Evolutionary conservation across 2,329 filamentous ascomycete species (phyloP).

Genomic region (Celoporthe dispersa): DNA sequence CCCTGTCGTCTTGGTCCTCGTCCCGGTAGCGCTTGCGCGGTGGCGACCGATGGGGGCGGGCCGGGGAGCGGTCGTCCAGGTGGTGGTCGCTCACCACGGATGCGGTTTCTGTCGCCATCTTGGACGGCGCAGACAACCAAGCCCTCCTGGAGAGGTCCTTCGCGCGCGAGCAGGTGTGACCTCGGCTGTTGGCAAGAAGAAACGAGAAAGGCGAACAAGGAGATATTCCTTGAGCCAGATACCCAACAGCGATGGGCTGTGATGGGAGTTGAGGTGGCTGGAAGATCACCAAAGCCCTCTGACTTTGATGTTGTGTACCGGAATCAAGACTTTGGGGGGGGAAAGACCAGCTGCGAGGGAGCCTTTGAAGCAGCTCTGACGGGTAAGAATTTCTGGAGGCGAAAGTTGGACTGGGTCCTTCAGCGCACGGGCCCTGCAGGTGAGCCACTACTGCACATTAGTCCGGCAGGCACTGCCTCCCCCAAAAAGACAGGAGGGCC

Average conservation of each 20-base stretch:
- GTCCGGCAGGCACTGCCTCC: neutral
- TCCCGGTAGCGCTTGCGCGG: slow-evolving; percentile 33
- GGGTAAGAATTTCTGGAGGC: slow-evolving; percentile 14
- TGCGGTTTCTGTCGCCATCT: slow-evolving; percentile 29
- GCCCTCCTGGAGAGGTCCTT: slow-evolving; percentile 1
- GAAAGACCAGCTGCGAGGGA: neutral
- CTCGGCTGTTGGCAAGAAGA: neutral
- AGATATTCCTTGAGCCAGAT: neutral
- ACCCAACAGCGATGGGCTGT: neutral
- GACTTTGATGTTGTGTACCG: neutral
- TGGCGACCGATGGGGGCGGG: slow-evolving; percentile 37
- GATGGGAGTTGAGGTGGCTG: neutral
- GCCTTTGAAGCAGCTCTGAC: neutral
- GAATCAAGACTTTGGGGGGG: neutral
- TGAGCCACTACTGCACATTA: neutral
- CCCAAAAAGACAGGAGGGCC: neutral
- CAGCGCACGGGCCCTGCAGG: slow-evolving; percentile 5
- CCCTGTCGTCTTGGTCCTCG: slow-evolving; percentile 30
- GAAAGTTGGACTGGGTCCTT: slow-evolving; percentile 1
- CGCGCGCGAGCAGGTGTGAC: neutral
- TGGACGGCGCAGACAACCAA: slow-evolving; percentile 5
- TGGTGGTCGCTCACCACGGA: slow-evolving; percentile 29
- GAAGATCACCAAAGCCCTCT: neutral
- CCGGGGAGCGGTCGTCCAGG: slow-evolving; percentile 36
- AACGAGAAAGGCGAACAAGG: neutral